These are phyloP conservation scores for Centaurea solstitialis DNA, from an alignment of 129 eudicot species.

Conservation along the genomic window DNA sequence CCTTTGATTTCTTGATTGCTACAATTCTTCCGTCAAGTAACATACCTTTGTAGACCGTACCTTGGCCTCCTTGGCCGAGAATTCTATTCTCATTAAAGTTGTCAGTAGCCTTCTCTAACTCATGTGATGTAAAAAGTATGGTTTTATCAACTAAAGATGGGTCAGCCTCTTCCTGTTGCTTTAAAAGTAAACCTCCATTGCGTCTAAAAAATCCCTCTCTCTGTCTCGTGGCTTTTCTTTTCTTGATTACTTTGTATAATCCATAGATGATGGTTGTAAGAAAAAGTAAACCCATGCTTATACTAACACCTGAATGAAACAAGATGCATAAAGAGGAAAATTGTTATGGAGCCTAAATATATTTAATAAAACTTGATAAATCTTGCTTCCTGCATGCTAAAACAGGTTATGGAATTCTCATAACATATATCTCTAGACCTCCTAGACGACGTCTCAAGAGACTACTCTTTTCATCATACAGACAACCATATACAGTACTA, in stretches of 20 bases:
- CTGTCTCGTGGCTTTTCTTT: neutral
- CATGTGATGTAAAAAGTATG: slow-evolving; percentile 28
- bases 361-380: no score
- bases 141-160: slow-evolving; percentile 17
- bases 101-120: slow-evolving; percentile 35
- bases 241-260: slow-evolving; percentile 1
- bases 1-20: slow-evolving; percentile 30
- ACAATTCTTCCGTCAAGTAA: slow-evolving; percentile 25
- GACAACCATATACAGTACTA: no score
- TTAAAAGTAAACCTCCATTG: slow-evolving; percentile 29
- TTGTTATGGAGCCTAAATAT: no score
- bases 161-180: slow-evolving; percentile 25
- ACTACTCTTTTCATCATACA: no score
- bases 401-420: no score
- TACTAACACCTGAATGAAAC: neutral
- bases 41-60: slow-evolving; percentile 41
- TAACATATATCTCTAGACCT: no score
- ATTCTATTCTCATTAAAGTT: slow-evolving; percentile 25
- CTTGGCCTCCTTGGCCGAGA: slow-evolving; percentile 36
- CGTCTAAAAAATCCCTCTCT: slow-evolving; percentile 25
- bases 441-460: no score
- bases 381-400: no score
- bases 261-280: slow-evolving; percentile 2
- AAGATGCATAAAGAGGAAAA: no score
- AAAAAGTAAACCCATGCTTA: slow-evolving; percentile 4